Evolutionary conservation across 2,329 filamentous ascomycete genomes (phyloP), one percentile per base, ranked within the genome.

Genomic region (Paecilomyces dactylethromorphus): DNA sequence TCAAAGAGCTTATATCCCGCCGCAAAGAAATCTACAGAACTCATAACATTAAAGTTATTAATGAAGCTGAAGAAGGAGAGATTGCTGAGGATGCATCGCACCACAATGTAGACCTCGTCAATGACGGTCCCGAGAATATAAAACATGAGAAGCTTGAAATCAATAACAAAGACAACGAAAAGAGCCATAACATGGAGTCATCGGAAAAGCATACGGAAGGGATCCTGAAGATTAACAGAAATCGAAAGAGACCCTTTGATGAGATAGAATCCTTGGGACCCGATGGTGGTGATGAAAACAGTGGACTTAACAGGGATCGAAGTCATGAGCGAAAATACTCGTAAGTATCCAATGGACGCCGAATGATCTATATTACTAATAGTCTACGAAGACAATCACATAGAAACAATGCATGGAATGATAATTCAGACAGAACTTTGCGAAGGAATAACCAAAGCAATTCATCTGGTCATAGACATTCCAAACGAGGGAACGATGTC

Each of bases 1-100:
- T 81, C 52, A 71, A 76, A 39, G 75, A 80, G 22, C 74, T 79
- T 26, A 71, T 77, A 45, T 64, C 70, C 10, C 71, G 75, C 55
- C 74, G 76, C 53, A 70, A 50, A 58, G 66, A 65, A 57, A 60
- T 63, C 50, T 58, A 64, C 54, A 64, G 66, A 45, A 66, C 63
- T 10, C 68, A 68, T 58, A 69, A 71, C 55, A 62, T 72, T 59
- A 71, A 71, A 18, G 51, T 57, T 52, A 55, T 49, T 22, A 59
- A 65, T 35, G 53, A 54, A 50, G 55, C 56, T 22, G 55, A 61
- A 55, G 60, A 59, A 3, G 50, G 35, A 1, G 56, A 60, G 31
- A 35, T 56, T 32, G 39, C 52, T 45, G 50, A 50, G 11, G 24
- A 49, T 15, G 35, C 52, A 53, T n/a, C 4, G 11, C 18, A 33